Evolutionary conservation across 169 alveolate species (phyloP).

Genomic region (Eimeria necatrix): DNA sequence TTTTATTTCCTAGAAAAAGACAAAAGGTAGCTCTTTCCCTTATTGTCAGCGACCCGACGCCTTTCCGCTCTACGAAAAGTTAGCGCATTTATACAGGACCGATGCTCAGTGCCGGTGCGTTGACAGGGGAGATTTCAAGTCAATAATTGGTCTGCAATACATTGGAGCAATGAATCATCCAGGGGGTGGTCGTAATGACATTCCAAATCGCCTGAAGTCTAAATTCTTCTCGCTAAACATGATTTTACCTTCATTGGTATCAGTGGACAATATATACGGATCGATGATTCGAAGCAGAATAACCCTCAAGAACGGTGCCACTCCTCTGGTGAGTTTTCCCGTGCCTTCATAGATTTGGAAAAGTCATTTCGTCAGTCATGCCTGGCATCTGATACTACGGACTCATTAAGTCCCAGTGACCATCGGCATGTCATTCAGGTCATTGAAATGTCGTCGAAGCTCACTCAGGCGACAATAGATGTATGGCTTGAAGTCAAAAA

Average conservation of each 20-base stretch:
- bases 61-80: background rate
- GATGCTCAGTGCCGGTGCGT: background rate
- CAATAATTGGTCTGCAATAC: slow-evolving; percentile 93
- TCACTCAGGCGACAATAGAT: slow-evolving; percentile 95
- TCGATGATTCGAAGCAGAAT: slow-evolving; percentile 94
- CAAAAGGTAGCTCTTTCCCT: slow-evolving; percentile 84
- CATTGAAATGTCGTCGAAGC: slow-evolving; percentile 89
- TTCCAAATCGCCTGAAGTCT: slow-evolving; percentile 97
- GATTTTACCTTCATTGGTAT: slow-evolving; percentile 95
- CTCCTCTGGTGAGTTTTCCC: slow-evolving; percentile 50
- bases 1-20: slow-evolving; percentile 96
- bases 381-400: too few species aligned
- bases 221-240: slow-evolving; percentile 96
- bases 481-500: slow-evolving; percentile 91
- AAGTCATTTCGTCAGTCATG: too few species aligned
- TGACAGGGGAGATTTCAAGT: slow-evolving; percentile 94
- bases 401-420: slow-evolving; percentile 63
- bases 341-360: background rate
- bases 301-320: slow-evolving; percentile 90
- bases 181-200: slow-evolving; percentile 98
- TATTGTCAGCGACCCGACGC: background rate
- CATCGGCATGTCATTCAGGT: slow-evolving; percentile 84
- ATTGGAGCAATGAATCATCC: slow-evolving; percentile 98
- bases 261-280: slow-evolving; percentile 97
- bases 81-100: background rate